A percentile compares a stretch with the other conserved stretches of the same genome.
phyloP scores from a whole-genome alignment of 768 basidiomycete genomes.

The Crepidotus variabilis region DNA sequence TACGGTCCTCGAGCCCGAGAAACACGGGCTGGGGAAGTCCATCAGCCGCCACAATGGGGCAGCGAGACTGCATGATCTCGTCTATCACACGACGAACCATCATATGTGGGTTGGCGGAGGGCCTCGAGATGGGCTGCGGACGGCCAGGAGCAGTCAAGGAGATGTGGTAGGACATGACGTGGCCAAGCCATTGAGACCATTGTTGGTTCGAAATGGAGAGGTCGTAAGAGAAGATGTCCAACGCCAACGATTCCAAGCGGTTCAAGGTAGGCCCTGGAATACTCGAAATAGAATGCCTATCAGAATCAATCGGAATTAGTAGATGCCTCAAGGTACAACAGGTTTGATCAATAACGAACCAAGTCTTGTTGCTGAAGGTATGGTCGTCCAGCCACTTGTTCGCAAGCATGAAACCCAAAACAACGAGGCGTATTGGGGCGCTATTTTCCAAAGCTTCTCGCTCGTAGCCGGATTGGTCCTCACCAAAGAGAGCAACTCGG shows the following conservation, averaged over 20 bases:
- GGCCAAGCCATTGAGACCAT: slow-evolving; percentile 72
- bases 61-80: slow-evolving; percentile 56
- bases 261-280: slow-evolving; percentile 70
- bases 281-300: slow-evolving; percentile 78
- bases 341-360: slow-evolving; percentile 40
- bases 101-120: slow-evolving; percentile 66
- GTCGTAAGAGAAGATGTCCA: slow-evolving; percentile 70
- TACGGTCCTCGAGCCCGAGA: slow-evolving; percentile 65
- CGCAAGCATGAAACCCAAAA: slow-evolving; percentile 81
- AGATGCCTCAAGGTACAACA: not conserved
- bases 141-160: slow-evolving; percentile 55
- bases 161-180: slow-evolving; percentile 62
- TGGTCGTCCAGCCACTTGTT: slow-evolving; percentile 90
- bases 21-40: slow-evolving; percentile 61
- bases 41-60: slow-evolving; percentile 22
- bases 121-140: slow-evolving; percentile 76
- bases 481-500: slow-evolving; percentile 59
- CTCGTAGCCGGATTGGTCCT: slow-evolving; percentile 37
- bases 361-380: slow-evolving; percentile 87
- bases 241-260: slow-evolving; percentile 62
- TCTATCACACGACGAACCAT: slow-evolving; percentile 69
- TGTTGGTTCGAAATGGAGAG: slow-evolving; percentile 59
- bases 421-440: slow-evolving; percentile 69
- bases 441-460: slow-evolving; percentile 49
- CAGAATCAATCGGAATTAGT: slow-evolving; percentile 10